Evolutionary conservation across 75 land plant genomes (phyloP).

Genomic region (Isoetes taiwanensis): DNA sequence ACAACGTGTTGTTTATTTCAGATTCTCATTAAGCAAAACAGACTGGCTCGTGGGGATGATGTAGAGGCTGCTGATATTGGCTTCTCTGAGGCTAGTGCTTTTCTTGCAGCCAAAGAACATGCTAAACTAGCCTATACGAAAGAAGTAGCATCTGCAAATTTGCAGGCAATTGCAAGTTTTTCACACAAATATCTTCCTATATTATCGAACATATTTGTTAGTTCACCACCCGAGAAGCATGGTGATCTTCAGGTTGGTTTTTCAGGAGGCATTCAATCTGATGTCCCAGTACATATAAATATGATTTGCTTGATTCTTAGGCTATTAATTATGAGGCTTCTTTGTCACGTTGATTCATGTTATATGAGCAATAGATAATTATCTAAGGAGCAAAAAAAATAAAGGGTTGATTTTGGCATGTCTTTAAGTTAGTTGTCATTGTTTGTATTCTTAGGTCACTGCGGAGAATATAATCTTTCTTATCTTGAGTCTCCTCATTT

Average conservation of each 20-base stretch:
- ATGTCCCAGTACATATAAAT: neutral
- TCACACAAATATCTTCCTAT: slow-evolving; percentile 46
- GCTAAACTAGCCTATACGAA: slow-evolving; percentile 45
- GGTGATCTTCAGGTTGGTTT: slow-evolving; percentile 75
- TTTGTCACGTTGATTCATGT: too few relatives aligned
- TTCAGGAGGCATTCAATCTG: too few relatives aligned
- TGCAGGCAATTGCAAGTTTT: slow-evolving; percentile 42
- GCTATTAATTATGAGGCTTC: too few relatives aligned
- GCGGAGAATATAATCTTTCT: too few relatives aligned
- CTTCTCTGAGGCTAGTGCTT: neutral
- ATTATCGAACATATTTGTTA: slow-evolving; percentile 38
- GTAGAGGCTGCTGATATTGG: slow-evolving; percentile 5
- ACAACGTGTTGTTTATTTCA: slow-evolving; percentile 10
- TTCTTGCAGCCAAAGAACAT: slow-evolving; percentile 17
- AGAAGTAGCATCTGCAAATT: slow-evolving; percentile 39
- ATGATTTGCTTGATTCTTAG: too few relatives aligned
- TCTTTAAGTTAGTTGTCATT: too few relatives aligned
- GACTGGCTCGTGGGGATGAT: slow-evolving; percentile 18
- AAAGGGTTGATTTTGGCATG: too few relatives aligned
- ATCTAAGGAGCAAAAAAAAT: too few relatives aligned
- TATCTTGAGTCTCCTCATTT: too few relatives aligned
- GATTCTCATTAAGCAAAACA: slow-evolving; percentile 67
- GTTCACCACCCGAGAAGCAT: slow-evolving; percentile 49
- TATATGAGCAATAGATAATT: too few relatives aligned
- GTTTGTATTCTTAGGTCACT: too few relatives aligned